Evolutionary conservation across 768 basidiomycete genomes (phyloP), one percentile per base, ranked within the genome.

Genomic region (Suillus subluteus): DNA sequence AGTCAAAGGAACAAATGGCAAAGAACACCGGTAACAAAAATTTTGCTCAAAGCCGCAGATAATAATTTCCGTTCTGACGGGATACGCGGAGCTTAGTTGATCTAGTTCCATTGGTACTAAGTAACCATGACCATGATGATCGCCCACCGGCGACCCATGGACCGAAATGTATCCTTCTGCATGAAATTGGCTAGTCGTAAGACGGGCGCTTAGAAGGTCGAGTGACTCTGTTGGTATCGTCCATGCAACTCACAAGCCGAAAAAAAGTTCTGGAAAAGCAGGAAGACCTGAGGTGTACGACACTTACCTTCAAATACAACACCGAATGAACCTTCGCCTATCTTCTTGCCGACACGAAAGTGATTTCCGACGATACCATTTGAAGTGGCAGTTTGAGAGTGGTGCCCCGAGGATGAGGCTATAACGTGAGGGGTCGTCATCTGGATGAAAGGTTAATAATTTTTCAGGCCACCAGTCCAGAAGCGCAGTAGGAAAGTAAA

Each of bases 281-380:
- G 43, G 35, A 50, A 26, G 37, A 66, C n/a, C 30, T 41, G 13
- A 21, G 62, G 21, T 44, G 46, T 30, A 44, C 30, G 63, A 63
- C 35, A 80, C 83, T 62, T 75, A 96, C 98, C 91, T 86, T 98
- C 91, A 80, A 98, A 95, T 68, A 99, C 91, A 70, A 99, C 97
- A 73, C 97, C 97, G 77, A 99, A 99, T n/a, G 91, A 94, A 62
- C 97, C 97, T 81, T 99, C 97, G 58, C 97, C 97, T 77, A 99
- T 97, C 88, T 98, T 98, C 86, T 97, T 96, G 62, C 97, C 97
- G 62, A 99, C 96, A 69, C 92, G 86, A 76, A 88, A 94, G 76
- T 92, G 88, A 73, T 83, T 88, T 52, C 92, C 92, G 66, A 94
- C 90, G 77, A 94, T 87, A 72, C 91, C 88, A 78, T 88, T 91